Percentiles rank a stretch among this genome's conserved stretches.
Conservation (phyloP, 331 rosid species). For the Prunus yedoensis region DNA sequence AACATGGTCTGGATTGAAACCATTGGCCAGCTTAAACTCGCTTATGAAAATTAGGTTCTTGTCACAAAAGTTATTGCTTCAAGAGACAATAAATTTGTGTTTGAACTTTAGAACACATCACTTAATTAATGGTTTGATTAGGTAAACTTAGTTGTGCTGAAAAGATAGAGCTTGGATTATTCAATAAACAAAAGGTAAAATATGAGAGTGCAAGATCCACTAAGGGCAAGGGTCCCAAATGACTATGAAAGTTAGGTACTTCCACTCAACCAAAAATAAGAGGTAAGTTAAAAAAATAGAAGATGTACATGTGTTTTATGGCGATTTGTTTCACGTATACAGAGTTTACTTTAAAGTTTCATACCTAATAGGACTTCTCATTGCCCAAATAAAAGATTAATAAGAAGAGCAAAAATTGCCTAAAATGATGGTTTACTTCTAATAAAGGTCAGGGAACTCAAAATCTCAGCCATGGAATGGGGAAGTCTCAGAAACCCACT, state of each 20-base stretch:
- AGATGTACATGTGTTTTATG: neutral
- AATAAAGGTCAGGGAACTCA: conserved; percentile 39
- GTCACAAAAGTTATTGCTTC: neutral
- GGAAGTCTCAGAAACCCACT: conserved; percentile 32
- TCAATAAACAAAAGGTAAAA: neutral
- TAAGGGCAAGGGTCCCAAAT: neutral
- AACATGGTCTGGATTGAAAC: neutral
- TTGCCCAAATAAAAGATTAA: neutral
- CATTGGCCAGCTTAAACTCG: neutral
- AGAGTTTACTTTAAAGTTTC: neutral
- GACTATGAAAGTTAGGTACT: conserved; percentile 11
- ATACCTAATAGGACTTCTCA: no score
- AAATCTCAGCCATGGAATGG: conserved; percentile 55
- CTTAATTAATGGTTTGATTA: neutral
- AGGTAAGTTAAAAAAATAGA: no score
- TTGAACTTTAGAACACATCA: neutral
- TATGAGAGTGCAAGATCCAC: neutral
- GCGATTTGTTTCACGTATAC: neutral
- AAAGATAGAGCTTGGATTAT: neutral
- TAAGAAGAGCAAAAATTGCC: conserved; percentile 35
- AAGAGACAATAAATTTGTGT: neutral
- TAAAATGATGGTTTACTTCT: conserved; percentile 39
- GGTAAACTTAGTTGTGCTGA: neutral
- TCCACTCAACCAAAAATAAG: neutral
- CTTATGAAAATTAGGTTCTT: neutral